Conservation (phyloP, 805 yeast species). For the Komagataella populi region DNA sequence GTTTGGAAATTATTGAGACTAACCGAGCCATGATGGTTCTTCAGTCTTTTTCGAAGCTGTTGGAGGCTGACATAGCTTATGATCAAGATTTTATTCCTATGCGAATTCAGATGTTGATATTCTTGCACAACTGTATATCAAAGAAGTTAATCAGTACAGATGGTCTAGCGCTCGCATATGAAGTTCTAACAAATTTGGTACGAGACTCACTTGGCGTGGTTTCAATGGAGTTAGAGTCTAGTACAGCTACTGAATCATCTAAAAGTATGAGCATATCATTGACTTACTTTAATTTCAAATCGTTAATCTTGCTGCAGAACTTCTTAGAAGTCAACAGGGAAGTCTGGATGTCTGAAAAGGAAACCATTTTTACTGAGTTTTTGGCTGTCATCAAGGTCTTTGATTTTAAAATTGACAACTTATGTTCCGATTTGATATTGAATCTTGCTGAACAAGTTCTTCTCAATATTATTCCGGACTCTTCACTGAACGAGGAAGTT, state of each 20-base stretch:
- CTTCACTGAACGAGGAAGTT: conserved; percentile 18
- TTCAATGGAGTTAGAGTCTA: conserved; percentile 13
- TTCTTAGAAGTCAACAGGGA: conserved; percentile 3
- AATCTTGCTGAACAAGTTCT: not conserved
- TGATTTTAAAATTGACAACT: conserved; percentile 15
- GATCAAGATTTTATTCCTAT: conserved; percentile 37
- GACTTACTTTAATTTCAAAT: conserved; percentile 29
- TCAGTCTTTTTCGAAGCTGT: conserved; percentile 38
- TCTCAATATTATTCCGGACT: conserved; percentile 1
- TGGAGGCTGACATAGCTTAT: conserved; percentile 48
- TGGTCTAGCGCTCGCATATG: conserved; percentile 13
- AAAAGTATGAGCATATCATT: conserved; percentile 21
- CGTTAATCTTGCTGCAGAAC: conserved; percentile 20
- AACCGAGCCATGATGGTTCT: conserved; percentile 56
- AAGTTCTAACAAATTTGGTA: conserved; percentile 22
- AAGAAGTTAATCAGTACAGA: conserved; percentile 10
- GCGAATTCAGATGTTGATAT: conserved; percentile 34
- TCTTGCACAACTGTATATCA: conserved; percentile 8
- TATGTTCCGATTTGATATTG: conserved; percentile 6
- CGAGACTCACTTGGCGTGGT: conserved; percentile 31
- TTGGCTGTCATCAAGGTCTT: conserved; percentile 14
- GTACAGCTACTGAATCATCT: conserved; percentile 9
- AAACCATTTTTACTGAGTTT: not conserved
- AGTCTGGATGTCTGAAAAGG: not conserved
- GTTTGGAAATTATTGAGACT: conserved; percentile 34